These are phyloP conservation scores for Xylaria telfairii DNA, from an alignment of 495 filamentous ascomycete species.

Conservation along the genomic window DNA sequence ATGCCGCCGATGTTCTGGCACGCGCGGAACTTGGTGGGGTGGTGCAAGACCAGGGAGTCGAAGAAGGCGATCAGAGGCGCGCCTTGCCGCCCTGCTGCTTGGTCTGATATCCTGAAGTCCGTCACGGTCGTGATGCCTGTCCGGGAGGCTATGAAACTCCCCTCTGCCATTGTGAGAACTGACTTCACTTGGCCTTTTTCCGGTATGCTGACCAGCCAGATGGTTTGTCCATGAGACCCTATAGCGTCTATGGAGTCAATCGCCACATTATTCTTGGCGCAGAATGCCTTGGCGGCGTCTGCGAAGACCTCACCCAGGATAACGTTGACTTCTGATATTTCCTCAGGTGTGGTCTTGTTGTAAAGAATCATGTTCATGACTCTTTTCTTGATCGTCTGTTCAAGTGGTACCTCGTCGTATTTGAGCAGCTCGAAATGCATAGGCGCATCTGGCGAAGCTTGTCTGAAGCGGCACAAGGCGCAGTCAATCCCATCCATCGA, in stretches of 20 bases:
- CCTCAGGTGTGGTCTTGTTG: constrained; percentile 57
- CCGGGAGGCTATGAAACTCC: constrained; percentile 46
- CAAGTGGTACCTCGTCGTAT: constrained; percentile 54
- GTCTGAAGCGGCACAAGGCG: constrained; percentile 56
- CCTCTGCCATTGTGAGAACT: constrained; percentile 57
- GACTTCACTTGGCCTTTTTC: constrained; percentile 53
- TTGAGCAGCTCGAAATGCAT: constrained; percentile 58
- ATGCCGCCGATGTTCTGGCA: constrained; percentile 69
- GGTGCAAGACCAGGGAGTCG: constrained; percentile 59
- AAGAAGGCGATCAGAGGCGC: constrained; percentile 57
- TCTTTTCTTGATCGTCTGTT: constrained; percentile 59
- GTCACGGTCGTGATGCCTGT: constrained; percentile 52
- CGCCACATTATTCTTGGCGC: constrained; percentile 50
- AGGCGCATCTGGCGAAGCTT: constrained; percentile 53
- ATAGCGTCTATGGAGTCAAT: constrained; percentile 58
- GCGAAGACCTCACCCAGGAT: constrained; percentile 60
- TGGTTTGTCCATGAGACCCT: constrained; percentile 66
- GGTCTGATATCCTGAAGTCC: constrained; percentile 52
- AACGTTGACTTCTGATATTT: constrained; percentile 61
- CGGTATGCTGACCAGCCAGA: constrained; percentile 64
- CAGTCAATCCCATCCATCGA: constrained; percentile 60
- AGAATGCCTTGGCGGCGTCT: constrained; percentile 54
- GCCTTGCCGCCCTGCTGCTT: constrained; percentile 53
- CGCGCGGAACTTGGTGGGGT: constrained; percentile 60
- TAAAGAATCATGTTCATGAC: constrained; percentile 62